Evolutionary conservation across 768 basidiomycete species (phyloP).

Genomic region (Mycena amicta): DNA sequence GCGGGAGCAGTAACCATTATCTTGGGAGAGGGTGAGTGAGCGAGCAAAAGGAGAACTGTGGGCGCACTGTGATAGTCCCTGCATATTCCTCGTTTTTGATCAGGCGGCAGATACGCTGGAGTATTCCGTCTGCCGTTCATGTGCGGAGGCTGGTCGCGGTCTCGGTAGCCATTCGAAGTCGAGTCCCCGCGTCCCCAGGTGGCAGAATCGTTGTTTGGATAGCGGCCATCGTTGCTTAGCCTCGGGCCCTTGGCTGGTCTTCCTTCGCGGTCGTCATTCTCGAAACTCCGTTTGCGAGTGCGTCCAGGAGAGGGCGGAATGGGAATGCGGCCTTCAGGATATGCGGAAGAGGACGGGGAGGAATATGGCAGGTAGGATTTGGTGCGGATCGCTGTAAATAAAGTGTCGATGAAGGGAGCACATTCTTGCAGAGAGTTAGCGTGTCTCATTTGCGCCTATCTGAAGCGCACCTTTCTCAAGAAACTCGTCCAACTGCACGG

Average conservation of each 20-base stretch:
- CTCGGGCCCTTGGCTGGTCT: conserved; percentile 72
- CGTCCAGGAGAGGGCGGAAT: conserved; percentile 67
- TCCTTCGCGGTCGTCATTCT: conserved; percentile 62
- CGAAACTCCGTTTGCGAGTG: conserved; percentile 64
- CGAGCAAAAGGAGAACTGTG: background rate
- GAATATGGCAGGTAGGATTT: conserved; percentile 85
- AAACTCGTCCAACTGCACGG: conserved; percentile 84
- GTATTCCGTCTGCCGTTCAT: conserved; percentile 46
- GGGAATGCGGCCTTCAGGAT: conserved; percentile 60
- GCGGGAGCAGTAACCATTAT: conserved; percentile 88
- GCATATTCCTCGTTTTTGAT: conserved; percentile 78
- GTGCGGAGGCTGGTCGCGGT: conserved; percentile 24
- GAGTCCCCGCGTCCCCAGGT: conserved; percentile 35
- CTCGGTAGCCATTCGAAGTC: conserved; percentile 33
- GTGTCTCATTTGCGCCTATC: conserved; percentile 6
- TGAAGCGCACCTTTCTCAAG: conserved; percentile 76
- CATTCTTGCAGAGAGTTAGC: conserved; percentile 50
- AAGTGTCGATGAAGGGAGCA: conserved; percentile 75
- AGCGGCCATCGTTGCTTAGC: conserved; percentile 60
- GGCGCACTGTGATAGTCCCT: conserved; percentile 90
- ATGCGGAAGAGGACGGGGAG: conserved; percentile 43
- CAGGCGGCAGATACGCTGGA: conserved; percentile 69
- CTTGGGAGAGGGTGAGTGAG: conserved; percentile 41
- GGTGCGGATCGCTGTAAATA: conserved; percentile 83
- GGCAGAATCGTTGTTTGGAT: conserved; percentile 49